phyloP scores from a whole-genome alignment of 2,329 filamentous ascomycete species.

The Xylariomycetidae sp. region DNA sequence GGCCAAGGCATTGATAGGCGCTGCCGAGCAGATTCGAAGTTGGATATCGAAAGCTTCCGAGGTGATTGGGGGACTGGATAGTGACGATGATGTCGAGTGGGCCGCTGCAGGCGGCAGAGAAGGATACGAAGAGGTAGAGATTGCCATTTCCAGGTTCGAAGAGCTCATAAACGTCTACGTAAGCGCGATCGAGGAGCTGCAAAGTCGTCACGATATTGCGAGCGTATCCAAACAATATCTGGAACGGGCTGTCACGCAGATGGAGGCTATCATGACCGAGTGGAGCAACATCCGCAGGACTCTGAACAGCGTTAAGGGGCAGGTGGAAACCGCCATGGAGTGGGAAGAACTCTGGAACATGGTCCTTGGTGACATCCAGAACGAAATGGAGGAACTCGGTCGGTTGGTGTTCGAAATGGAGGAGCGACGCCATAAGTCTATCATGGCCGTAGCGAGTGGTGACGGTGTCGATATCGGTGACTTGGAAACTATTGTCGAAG shows the following conservation, averaged over 20 bases:
- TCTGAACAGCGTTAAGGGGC: conserved; percentile 74
- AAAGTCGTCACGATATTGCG: conserved; percentile 71
- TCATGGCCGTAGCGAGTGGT: conserved; percentile 57
- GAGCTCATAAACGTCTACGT: conserved; percentile 89
- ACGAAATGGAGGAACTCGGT: conserved; percentile 74
- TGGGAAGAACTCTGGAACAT: conserved; percentile 97
- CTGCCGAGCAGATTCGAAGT: conserved; percentile 84
- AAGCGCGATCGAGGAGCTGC: conserved; percentile 86
- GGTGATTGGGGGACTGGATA: conserved; percentile 82
- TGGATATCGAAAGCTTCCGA: conserved; percentile 94
- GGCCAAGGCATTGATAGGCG: conserved; percentile 74
- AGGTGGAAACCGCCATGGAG: conserved; percentile 97
- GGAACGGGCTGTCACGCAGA: conserved; percentile 72
- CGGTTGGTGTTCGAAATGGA: conserved; percentile 96
- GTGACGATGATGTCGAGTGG: conserved; percentile 98
- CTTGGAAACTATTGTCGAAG: conserved; percentile 88
- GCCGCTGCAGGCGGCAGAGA: conserved; percentile 82
- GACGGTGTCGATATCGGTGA: conserved; percentile 77
- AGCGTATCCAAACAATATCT: conserved; percentile 68
- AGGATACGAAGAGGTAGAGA: conserved; percentile 68
- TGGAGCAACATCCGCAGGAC: conserved; percentile 80
- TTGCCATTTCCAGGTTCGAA: conserved; percentile 78
- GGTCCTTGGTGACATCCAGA: conserved; percentile 87
- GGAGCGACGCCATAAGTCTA: conserved; percentile 80
- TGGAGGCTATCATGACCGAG: conserved; percentile 79